Evolutionary conservation across 2,329 filamentous ascomycete genomes (phyloP), one percentile per base, ranked within the genome.

Genomic region (Pseudopyrenochaeta lycopersici): DNA sequence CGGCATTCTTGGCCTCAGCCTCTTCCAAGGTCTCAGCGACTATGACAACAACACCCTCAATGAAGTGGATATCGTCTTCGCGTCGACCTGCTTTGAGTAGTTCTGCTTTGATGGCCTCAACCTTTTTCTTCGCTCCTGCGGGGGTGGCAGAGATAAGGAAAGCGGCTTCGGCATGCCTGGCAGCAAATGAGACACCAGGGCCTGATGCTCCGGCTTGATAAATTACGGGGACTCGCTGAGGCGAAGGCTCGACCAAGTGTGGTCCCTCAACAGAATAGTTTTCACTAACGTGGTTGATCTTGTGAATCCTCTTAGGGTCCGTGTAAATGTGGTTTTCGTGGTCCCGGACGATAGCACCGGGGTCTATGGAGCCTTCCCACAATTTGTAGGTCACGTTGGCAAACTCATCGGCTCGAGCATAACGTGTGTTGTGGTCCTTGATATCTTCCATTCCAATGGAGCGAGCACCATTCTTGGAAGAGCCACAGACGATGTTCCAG

Each of bases 351-450:
- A 90, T 84, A 0, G 88, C 88, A 61, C 88, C 85, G 49, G 85
- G 81, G 14, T 85, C 78, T 85, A 87, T 89, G 0, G 85, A 88
- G 0, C 82, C 84, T 65, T 89, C 82, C 74, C 85, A 83, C 1
- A 90, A 81, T 66, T 89, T 90, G 75, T 89, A 89, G 58, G 88
- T 80, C 2, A 90, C 85, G 36, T 83, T 78, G 69, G 90, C 79
- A 72, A 89, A 90, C 68, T 90, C 88, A 56, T 90, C 86, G 2
- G 86, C 87, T 35, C 87, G 81, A 4, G 80, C 83, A 58, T 90
- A 90, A 49, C 88, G 78, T 51, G 89, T 85, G 59, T 90, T 87
- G 63, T 90, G 88, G 73, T 80, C 76, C 7, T 40, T 77, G 57
- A 88, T 85, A 20, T 83, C 77, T 0, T 77, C 73, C 35, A 80